phyloP scores from a whole-genome alignment of 176 grass and related monocot species.

The Thinopyrum elongatum region DNA sequence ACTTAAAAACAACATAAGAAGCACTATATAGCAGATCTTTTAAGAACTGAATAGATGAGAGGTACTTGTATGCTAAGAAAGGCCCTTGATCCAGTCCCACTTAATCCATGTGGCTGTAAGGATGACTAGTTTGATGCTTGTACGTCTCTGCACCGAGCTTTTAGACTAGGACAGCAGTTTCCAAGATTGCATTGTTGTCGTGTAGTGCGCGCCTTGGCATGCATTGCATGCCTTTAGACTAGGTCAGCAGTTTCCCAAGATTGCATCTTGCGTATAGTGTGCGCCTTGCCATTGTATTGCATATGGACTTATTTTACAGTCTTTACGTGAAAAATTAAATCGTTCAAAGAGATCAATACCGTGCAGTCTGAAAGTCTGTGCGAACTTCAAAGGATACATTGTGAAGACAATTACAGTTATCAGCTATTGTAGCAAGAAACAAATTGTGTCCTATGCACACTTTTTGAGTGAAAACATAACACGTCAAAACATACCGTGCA shows the following conservation, averaged over 20 bases:
- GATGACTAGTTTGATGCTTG: neutral
- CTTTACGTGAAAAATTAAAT: constrained; percentile 4
- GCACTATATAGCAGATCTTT: too few species aligned
- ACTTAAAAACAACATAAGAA: neutral
- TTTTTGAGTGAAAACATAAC: neutral
- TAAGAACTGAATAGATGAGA: too few species aligned
- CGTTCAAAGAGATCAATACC: neutral
- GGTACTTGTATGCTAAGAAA: constrained; percentile 1
- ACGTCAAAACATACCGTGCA: neutral
- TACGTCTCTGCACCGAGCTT: neutral
- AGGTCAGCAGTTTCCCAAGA: constrained; percentile 10
- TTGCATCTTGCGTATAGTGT: constrained; percentile 17
- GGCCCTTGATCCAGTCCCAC: neutral
- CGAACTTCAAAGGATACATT: neutral
- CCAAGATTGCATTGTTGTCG: constrained; percentile 18
- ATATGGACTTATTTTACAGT: neutral
- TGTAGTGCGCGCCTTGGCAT: neutral
- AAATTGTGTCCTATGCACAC: neutral
- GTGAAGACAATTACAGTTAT: neutral
- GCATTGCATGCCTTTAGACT: neutral
- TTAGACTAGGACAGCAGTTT: constrained; percentile 19
- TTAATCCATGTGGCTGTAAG: constrained; percentile 12
- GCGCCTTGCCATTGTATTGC: neutral
- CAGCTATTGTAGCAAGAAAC: neutral
- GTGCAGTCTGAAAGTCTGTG: neutral